phyloP scores from a whole-genome alignment of 148 eudicot species.

The Rhododendron kiyosumense region DNA sequence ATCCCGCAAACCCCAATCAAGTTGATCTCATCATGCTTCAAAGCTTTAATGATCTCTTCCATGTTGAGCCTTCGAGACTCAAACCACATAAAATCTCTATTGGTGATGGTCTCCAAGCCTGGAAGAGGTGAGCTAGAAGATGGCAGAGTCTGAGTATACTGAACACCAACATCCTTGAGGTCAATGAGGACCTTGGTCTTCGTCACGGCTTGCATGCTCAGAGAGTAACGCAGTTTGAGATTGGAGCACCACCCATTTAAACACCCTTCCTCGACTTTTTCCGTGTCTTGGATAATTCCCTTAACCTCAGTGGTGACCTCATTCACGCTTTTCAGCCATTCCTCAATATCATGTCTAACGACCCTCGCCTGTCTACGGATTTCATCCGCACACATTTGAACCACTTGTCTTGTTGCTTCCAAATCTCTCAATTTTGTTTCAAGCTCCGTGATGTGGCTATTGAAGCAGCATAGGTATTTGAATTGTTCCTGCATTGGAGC shows the following conservation, averaged over 20 bases:
- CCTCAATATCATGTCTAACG: not conserved
- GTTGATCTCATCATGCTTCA: too few relatives aligned
- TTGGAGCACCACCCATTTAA: not conserved
- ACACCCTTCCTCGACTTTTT: not conserved
- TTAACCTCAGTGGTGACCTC: not conserved
- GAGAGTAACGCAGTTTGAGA: not conserved
- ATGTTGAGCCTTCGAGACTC: not conserved
- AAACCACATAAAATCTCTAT: not conserved
- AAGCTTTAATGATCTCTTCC: too few relatives aligned
- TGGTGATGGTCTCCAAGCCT: not conserved
- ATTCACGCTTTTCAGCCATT: not conserved
- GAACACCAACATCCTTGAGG: not conserved
- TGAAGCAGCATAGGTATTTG: not conserved
- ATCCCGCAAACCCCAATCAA: too few relatives aligned
- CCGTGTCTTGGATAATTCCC: not conserved
- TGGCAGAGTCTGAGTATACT: not conserved
- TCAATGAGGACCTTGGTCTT: not conserved
- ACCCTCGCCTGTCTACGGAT: constrained; percentile 24
- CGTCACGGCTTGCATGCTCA: not conserved
- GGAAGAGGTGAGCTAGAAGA: not conserved
- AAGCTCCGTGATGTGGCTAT: constrained; percentile 11
- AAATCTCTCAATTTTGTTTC: constrained; percentile 8
- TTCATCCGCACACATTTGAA: constrained; percentile 11
- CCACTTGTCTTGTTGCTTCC: not conserved
- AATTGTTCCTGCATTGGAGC: too few relatives aligned